Conservation (phyloP, 2,329 filamentous ascomycete genomes). For the Corynespora cassiicola region DNA sequence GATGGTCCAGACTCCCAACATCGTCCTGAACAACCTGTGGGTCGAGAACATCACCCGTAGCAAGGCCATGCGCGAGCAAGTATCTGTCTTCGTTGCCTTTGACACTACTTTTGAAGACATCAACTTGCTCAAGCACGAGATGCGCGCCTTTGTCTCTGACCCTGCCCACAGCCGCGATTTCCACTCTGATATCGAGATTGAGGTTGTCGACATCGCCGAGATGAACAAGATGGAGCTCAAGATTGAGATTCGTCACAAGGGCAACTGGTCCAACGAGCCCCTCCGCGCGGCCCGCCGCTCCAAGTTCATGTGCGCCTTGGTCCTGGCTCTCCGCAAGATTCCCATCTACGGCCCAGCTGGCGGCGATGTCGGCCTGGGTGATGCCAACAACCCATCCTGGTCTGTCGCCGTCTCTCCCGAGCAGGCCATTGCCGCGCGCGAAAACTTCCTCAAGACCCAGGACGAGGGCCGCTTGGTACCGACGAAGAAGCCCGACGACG, state of each 20-base stretch:
- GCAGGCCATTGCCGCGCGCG: conserved; percentile 69
- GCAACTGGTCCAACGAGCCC: conserved; percentile 70
- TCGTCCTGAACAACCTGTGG: conserved; percentile 89
- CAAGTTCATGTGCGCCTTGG: conserved; percentile 96
- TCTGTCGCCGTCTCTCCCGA: conserved; percentile 76
- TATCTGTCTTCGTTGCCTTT: conserved; percentile 81
- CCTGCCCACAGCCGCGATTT: conserved; percentile 92
- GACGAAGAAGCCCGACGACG: conserved; percentile 34
- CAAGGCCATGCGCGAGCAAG: conserved; percentile 86
- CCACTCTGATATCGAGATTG: conserved; percentile 80
- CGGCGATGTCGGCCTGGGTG: conserved; percentile 67
- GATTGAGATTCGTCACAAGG: conserved; percentile 86
- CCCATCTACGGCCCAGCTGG: conserved; percentile 85
- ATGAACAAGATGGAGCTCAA: conserved; percentile 87
- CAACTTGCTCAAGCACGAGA: conserved; percentile 81
- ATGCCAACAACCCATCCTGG: conserved; percentile 76
- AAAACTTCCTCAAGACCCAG: conserved; percentile 56
- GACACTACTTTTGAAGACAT: conserved; percentile 91
- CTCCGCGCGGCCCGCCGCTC: conserved; percentile 82
- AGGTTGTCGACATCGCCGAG: conserved; percentile 78
- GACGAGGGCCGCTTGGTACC: conserved; percentile 73
- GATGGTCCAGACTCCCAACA: conserved; percentile 84
- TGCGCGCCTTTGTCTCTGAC: conserved; percentile 82
- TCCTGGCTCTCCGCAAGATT: conserved; percentile 82
- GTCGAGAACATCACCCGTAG: conserved; percentile 93